phyloP scores from a whole-genome alignment of 2,329 filamentous ascomycete species.

The Thielaviopsis populi region DNA sequence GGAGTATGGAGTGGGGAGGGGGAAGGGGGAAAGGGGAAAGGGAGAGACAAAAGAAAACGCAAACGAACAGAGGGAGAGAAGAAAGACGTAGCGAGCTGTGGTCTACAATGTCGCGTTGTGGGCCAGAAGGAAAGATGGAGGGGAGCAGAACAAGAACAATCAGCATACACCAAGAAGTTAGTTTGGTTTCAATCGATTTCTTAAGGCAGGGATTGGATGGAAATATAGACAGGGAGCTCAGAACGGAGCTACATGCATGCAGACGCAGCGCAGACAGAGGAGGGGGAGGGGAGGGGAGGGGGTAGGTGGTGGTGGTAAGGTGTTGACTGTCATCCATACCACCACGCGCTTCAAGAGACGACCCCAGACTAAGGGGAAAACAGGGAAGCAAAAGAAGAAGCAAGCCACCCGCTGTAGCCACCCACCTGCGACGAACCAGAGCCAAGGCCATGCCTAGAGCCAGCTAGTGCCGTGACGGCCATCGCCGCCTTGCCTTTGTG shows the following conservation, averaged over 20 bases:
- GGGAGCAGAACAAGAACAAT: not conserved
- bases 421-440: not conserved
- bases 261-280: not conserved
- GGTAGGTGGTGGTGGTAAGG: too few relatives aligned
- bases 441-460: not conserved
- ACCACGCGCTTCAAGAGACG: conserved; percentile 2
- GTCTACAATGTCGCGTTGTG: not conserved
- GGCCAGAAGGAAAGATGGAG: not conserved
- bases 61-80: not conserved
- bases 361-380: not conserved
- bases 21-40: not conserved
- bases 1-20: not conserved
- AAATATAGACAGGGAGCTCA: not conserved
- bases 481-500: not conserved
- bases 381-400: not conserved
- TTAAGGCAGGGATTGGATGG: conserved; percentile 1
- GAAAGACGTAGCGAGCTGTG: not conserved
- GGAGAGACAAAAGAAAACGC: not conserved
- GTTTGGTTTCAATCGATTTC: not conserved
- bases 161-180: not conserved
- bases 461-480: not conserved
- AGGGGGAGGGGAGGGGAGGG: too few relatives aligned
- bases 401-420: not conserved
- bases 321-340: not conserved
- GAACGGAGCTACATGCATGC: not conserved